A percentile compares a stretch with the other conserved stretches of the same genome.
Conservation (phyloP, 2,329 filamentous ascomycete species). For the Sporothrix sp. region DNA sequence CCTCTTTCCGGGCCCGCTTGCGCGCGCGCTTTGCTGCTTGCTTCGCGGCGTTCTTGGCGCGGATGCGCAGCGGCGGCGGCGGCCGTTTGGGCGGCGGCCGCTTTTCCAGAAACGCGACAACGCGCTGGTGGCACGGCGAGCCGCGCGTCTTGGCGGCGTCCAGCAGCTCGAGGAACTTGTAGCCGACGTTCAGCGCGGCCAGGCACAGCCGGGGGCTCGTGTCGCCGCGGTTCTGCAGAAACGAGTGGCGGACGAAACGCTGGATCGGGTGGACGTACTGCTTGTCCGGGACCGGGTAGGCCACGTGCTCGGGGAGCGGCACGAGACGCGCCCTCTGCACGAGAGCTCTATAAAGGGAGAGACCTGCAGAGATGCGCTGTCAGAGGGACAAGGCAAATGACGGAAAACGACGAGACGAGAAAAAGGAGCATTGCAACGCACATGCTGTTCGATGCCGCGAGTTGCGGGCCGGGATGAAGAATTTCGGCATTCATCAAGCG, state of each 20-base stretch:
- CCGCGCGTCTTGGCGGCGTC: conserved; percentile 29
- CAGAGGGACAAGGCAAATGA: too few species aligned
- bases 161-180: conserved; percentile 33
- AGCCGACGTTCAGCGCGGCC: conserved; percentile 56
- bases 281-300: conserved; percentile 20
- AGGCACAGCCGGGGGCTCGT: conserved; percentile 51
- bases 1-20: background rate
- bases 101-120: conserved; percentile 33
- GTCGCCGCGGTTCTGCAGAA: conserved; percentile 49
- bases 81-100: conserved; percentile 17
- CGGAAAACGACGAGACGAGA: too few species aligned
- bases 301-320: conserved; percentile 40
- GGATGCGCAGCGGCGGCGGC: background rate
- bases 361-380: conserved; percentile 33
- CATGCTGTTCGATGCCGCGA: conserved; percentile 46
- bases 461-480: conserved; percentile 39
- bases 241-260: conserved; percentile 51
- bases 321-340: conserved; percentile 47
- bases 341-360: conserved; percentile 64
- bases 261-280: conserved; percentile 36
- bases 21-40: background rate
- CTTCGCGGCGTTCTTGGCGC: background rate
- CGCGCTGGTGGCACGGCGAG: conserved; percentile 31
- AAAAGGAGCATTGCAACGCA: conserved; percentile 19
- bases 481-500: conserved; percentile 26